These are phyloP conservation scores for Arthrobotrys sphaeroides DNA, from an alignment of 2,329 filamentous ascomycete species.

Conservation along the genomic window DNA sequence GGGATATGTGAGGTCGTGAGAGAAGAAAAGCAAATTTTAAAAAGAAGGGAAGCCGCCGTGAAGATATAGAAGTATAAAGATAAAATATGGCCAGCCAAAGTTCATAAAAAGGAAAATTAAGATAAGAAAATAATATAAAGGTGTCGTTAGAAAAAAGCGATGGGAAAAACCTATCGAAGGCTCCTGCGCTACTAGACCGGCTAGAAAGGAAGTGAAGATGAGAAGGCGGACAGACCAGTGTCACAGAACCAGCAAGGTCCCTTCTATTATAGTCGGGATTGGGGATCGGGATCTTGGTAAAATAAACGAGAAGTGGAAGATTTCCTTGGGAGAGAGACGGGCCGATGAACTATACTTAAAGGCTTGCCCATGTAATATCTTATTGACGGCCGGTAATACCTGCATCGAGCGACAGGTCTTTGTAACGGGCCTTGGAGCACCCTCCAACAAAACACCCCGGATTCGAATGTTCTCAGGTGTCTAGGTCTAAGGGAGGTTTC, in stretches of 20 bases:
- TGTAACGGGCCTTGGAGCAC: constrained; percentile 21
- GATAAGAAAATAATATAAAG: constrained; percentile 32
- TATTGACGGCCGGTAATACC: constrained; percentile 8
- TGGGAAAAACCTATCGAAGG: constrained; percentile 50
- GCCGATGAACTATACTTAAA: constrained; percentile 53
- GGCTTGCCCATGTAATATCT: constrained; percentile 43
- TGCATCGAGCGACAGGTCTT: constrained; percentile 19
- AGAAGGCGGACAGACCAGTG: constrained; percentile 51
- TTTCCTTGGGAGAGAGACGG: constrained; percentile 39
- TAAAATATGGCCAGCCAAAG: constrained; percentile 16
- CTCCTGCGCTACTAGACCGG: constrained; percentile 45
- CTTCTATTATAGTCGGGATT: constrained; percentile 47
- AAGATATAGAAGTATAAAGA: constrained; percentile 5
- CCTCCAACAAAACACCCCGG: constrained; percentile 38
- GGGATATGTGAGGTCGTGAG: constrained; percentile 32
- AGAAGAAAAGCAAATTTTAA: constrained; percentile 41
- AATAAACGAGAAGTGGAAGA: constrained; percentile 35
- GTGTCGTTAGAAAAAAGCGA: constrained; percentile 24
- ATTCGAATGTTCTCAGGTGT: constrained; percentile 39
- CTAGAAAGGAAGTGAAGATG: constrained; percentile 53
- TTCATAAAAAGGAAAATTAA: constrained; percentile 20
- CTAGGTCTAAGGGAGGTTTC: constrained; percentile 34
- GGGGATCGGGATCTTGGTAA: constrained; percentile 39
- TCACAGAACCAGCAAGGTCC: constrained; percentile 49
- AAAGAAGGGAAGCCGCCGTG: constrained; percentile 22